Conservation (phyloP, 1,139 yeast genomes). For the Geotrichum cucujoidarum region DNA sequence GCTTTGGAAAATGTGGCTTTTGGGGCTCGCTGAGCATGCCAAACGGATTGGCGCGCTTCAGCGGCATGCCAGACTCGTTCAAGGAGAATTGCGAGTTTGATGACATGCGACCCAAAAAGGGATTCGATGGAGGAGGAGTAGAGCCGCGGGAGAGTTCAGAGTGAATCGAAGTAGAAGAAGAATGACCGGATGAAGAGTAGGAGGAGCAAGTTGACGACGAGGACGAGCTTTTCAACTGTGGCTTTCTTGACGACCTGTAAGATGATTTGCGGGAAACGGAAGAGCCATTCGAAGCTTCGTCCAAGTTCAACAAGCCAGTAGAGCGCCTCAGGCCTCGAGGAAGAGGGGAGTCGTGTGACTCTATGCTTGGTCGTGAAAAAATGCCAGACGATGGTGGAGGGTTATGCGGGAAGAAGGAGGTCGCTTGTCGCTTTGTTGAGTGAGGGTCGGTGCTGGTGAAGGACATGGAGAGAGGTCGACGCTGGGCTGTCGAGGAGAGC, state of each 20-base stretch:
- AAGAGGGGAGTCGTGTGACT: constrained; percentile 6
- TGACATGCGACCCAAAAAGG: constrained; percentile 2
- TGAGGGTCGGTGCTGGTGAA: constrained; percentile 5
- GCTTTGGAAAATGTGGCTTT: constrained; percentile 8
- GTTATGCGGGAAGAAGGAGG: constrained; percentile 11
- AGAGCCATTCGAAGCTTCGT: constrained; percentile 35
- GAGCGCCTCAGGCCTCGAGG: constrained; percentile 36
- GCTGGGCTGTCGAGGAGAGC: not conserved
- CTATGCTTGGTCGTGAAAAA: not conserved
- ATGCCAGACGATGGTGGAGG: not conserved
- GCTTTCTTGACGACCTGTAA: constrained; percentile 12
- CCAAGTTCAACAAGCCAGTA: constrained; percentile 40
- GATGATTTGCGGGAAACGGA: constrained; percentile 15
- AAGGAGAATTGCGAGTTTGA: constrained; percentile 5
- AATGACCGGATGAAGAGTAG: constrained; percentile 16
- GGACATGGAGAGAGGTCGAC: constrained; percentile 11
- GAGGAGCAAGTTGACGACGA: constrained; percentile 26
- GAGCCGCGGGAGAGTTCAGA: constrained; percentile 11
- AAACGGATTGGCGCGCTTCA: constrained; percentile 15
- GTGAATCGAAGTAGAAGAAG: constrained; percentile 17
- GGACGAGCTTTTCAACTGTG: constrained; percentile 7
- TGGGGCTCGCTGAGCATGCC: constrained; percentile 9
- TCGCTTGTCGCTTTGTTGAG: constrained; percentile 12
- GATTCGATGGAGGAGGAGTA: constrained; percentile 10
- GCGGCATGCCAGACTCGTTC: constrained; percentile 4